Evolutionary conservation across 2,329 filamentous ascomycete species (phyloP).

Genomic region (Diaporthe vexans): DNA sequence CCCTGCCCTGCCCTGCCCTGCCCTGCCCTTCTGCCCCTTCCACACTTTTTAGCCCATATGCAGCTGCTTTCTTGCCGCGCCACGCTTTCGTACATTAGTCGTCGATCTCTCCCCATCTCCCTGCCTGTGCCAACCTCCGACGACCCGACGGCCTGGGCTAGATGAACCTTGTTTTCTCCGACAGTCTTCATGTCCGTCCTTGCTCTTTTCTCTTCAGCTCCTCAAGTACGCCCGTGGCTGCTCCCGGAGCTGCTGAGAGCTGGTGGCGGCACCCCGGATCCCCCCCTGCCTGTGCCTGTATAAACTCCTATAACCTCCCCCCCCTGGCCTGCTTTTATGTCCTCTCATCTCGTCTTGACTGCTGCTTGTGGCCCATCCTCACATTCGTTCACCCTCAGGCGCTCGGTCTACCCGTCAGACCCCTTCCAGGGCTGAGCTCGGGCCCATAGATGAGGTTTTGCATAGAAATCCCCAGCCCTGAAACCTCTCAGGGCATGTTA

Average conservation of each 20-base stretch:
- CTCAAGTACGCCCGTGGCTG: constrained; percentile 11
- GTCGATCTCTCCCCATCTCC: constrained; percentile 14
- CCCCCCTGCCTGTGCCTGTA: constrained; percentile 5
- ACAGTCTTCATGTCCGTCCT: constrained; percentile 4
- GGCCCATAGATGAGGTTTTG: constrained; percentile 17
- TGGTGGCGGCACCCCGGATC: background rate
- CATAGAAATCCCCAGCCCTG: constrained; percentile 18
- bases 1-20: background rate
- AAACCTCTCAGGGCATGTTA: constrained; percentile 12
- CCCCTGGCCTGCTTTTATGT: background rate
- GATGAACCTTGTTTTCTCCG: constrained; percentile 32
- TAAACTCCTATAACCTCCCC: background rate
- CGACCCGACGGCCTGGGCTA: constrained; percentile 23
- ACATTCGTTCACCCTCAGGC: background rate
- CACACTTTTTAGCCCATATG: constrained; percentile 26
- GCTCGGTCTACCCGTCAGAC: constrained; percentile 23
- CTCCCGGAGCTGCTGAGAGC: constrained; percentile 27
- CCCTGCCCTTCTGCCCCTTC: background rate
- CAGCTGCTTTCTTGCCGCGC: constrained; percentile 28
- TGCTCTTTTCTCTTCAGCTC: constrained; percentile 12
- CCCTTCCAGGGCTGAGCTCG: constrained; percentile 14
- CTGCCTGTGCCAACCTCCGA: constrained; percentile 25
- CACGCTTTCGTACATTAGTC: constrained; percentile 32
- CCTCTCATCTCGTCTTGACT: background rate
- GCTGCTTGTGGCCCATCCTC: constrained; percentile 15